Percentiles rank a stretch among this genome's conserved stretches.
Evolutionary conservation across 2,329 filamentous ascomycete genomes (phyloP).

Genomic region (Fusarium oligoseptatum): DNA sequence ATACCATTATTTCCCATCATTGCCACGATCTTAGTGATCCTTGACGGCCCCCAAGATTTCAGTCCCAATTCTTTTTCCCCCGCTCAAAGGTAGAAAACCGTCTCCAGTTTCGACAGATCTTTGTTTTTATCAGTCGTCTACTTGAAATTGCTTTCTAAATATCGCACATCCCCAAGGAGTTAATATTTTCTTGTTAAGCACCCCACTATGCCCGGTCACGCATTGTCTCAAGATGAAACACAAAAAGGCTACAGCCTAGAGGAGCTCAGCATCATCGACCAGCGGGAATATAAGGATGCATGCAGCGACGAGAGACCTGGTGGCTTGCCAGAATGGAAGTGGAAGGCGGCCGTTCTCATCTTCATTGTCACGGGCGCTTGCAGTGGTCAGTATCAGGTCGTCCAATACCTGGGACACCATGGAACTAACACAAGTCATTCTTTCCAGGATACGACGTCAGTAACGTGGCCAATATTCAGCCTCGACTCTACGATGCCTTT

Average conservation of each 20-base stretch:
- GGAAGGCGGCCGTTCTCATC: neutral
- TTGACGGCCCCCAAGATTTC: neutral
- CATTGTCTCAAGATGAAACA: neutral
- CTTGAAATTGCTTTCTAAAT: neutral
- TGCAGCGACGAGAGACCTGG: neutral
- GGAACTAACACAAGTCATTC: neutral
- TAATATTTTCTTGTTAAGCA: neutral
- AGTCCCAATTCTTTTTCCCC: neutral
- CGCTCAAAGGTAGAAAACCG: neutral
- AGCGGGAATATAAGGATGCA: neutral
- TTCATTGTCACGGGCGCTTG: neutral
- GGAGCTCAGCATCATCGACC: neutral
- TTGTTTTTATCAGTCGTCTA: neutral
- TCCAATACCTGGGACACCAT: neutral
- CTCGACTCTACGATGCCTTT: slow-evolving; percentile 67
- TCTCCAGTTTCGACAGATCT: neutral
- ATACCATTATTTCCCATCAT: neutral
- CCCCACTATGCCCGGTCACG: neutral
- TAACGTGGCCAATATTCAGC: slow-evolving; percentile 67
- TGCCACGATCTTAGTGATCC: neutral
- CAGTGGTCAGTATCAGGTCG: neutral
- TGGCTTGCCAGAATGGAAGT: neutral
- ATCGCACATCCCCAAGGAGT: neutral
- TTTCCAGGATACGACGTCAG: slow-evolving; percentile 56
- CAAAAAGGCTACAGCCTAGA: neutral